Percentiles rank a stretch among this genome's conserved stretches.
Conservation (phyloP, 306 rosid species). For the Spatholobus suberectus region DNA sequence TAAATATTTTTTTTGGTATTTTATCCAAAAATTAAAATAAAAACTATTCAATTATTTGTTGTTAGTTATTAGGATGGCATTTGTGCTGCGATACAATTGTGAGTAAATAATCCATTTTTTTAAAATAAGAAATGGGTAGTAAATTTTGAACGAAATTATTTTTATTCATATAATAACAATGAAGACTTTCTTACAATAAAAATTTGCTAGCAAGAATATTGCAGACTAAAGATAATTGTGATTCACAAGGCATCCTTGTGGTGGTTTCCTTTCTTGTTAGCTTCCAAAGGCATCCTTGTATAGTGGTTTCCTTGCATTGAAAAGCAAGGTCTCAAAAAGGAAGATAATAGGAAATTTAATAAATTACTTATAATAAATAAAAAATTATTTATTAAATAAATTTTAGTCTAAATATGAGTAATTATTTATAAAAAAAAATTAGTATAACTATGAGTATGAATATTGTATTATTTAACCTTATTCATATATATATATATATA, state of each 20-base stretch:
- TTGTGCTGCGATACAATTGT: too few species aligned
- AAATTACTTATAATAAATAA: background rate
- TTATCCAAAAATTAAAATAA: too few species aligned
- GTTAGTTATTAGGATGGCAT: too few species aligned
- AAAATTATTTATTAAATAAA: background rate
- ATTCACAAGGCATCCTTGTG: background rate
- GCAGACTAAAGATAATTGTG: background rate
- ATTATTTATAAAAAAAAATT: background rate
- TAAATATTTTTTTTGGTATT: too few species aligned
- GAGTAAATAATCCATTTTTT: too few species aligned
- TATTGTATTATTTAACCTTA: too few species aligned
- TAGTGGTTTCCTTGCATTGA: slow-evolving; percentile 16
- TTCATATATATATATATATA: too few species aligned
- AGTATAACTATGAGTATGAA: too few species aligned
- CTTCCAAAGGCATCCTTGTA: background rate
- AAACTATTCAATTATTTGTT: too few species aligned
- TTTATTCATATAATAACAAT: background rate
- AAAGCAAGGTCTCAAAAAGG: background rate
- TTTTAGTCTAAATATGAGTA: background rate
- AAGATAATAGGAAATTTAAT: background rate
- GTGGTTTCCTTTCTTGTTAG: slow-evolving; percentile 15
- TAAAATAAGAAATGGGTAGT: background rate
- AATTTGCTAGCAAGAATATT: background rate
- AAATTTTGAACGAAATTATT: background rate
- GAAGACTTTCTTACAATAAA: background rate